These are phyloP conservation scores for Evansstolkia leycettana DNA, from an alignment of 495 filamentous ascomycete species.

Conservation along the genomic window DNA sequence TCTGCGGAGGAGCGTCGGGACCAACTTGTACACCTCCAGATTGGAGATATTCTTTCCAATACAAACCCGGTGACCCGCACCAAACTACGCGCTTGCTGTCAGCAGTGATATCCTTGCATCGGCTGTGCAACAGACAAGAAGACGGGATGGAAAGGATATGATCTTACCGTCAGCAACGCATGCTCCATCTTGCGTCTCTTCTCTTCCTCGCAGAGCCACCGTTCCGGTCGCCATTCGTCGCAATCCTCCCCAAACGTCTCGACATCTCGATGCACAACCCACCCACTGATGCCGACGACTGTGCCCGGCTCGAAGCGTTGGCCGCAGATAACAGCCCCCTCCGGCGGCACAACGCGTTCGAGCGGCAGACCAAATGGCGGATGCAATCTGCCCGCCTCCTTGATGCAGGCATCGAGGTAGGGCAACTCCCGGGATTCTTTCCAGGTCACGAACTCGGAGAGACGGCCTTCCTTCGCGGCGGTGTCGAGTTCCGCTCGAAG, in stretches of 20 bases:
- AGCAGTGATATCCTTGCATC: too few relatives aligned
- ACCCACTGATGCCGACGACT: slow-evolving; percentile 41
- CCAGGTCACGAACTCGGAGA: slow-evolving; percentile 23
- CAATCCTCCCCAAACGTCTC: slow-evolving; percentile 28
- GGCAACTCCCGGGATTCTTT: slow-evolving; percentile 38
- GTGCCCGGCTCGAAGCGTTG: slow-evolving; percentile 28
- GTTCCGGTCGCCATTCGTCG: slow-evolving; percentile 19
- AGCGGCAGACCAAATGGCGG: slow-evolving; percentile 27
- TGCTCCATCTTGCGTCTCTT: slow-evolving; percentile 25
- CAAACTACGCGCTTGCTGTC: slow-evolving; percentile 25
- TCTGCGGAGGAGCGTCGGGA: slow-evolving; percentile 30
- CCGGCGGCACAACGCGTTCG: slow-evolving; percentile 27
- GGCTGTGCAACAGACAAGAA: too few relatives aligned
- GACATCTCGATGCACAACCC: slow-evolving; percentile 38
- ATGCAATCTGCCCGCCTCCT: slow-evolving; percentile 31
- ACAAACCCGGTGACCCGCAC: slow-evolving; percentile 31
- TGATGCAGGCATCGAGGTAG: slow-evolving; percentile 36
- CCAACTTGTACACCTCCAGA: slow-evolving; percentile 35
- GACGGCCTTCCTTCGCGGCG: slow-evolving; percentile 4
- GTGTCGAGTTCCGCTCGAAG: slow-evolving; percentile 34
- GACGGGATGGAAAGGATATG: neutral
- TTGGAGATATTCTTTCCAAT: slow-evolving; percentile 36
- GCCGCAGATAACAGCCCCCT: slow-evolving; percentile 21
- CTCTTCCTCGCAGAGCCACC: slow-evolving; percentile 26
- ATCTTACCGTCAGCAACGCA: slow-evolving; percentile 29